Evolutionary conservation across 495 filamentous ascomycete species (phyloP), one percentile per base, ranked within the genome.

Genomic region (Xylaria curta): DNA sequence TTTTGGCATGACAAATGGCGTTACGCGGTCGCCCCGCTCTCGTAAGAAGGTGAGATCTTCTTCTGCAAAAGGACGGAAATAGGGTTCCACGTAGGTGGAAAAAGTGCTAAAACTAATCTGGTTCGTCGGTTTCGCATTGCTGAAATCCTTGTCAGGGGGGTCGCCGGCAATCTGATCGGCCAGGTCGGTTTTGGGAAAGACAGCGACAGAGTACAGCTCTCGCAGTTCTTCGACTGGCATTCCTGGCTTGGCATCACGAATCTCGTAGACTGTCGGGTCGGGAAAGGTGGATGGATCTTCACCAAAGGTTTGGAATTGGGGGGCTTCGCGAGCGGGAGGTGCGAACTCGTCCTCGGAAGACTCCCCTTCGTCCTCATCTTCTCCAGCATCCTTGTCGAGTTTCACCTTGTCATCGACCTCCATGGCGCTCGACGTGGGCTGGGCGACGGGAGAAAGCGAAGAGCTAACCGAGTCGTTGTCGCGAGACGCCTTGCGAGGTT

Each of bases 221-320:
- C 90, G 91, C 79, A 91, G 92, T 72, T 95, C 91, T 6, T 94
- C 92, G 72, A 94, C 90, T 4, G 87, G 87, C 90, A 95, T 97
- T 53, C 87, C 90, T 4, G 88, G 85, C 6, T 85, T 87, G 10
- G 94, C 83, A 1, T 91, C 86, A 17, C 91, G 91, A 69, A 99
- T 97, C 68, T 98, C 91, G 81, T 99, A 99, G 61, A 98, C 86
- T 47, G 95, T 98, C 0, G 95, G 94, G 76, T 99, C 96, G 74
- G 94, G 91, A 74, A 94, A 97, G 24, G 89, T 92, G n/a, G 93
- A 90, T 0, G 95, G 95, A 77, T 98, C 94, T 13, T 96, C 91
- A 49, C 95, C 95, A 76, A 99, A 97, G 2, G 93, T 91, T 75
- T 97, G 84, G 69, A 80, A 90, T 69, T 94, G 90, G 36, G 93